phyloP scores from a whole-genome alignment of 805 yeast genomes.

The Starmerella floricola region DNA sequence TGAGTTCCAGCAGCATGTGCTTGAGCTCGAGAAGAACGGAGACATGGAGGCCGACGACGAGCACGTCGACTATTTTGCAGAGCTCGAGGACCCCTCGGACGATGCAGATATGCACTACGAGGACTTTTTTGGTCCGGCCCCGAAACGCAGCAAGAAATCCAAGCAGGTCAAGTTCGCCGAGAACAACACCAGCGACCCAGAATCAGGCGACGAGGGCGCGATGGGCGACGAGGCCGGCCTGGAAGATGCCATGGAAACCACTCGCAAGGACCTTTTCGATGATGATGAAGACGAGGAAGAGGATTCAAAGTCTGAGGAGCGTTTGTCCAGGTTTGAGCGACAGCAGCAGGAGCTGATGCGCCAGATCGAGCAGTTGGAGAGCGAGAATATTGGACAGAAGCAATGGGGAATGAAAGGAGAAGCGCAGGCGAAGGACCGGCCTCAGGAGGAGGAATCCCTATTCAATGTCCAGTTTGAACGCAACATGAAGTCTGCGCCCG shows the following conservation, averaged over 20 bases:
- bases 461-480: conserved; percentile 80
- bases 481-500: conserved; percentile 90
- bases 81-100: conserved; percentile 37
- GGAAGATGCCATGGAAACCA: conserved; percentile 24
- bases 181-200: conserved; percentile 10
- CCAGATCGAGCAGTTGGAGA: conserved; percentile 70
- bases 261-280: conserved; percentile 32
- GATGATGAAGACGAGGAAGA: conserved; percentile 39
- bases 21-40: conserved; percentile 44
- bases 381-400: conserved; percentile 79
- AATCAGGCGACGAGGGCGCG: conserved; percentile 18
- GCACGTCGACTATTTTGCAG: conserved; percentile 36
- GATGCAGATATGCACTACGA: conserved; percentile 29
- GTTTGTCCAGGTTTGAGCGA: conserved; percentile 64
- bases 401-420: conserved; percentile 95
- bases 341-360: conserved; percentile 66
- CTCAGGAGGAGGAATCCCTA: conserved; percentile 71
- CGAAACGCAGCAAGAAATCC: conserved; percentile 18
- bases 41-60: conserved; percentile 39
- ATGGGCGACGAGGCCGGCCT: conserved; percentile 15
- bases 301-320: conserved; percentile 48
- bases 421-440: conserved; percentile 67
- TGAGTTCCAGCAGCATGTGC: conserved; percentile 64
- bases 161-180: conserved; percentile 8
- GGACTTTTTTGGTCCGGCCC: conserved; percentile 33